phyloP scores from a whole-genome alignment of 2,329 filamentous ascomycete species.

The Didymella exigua region DNA sequence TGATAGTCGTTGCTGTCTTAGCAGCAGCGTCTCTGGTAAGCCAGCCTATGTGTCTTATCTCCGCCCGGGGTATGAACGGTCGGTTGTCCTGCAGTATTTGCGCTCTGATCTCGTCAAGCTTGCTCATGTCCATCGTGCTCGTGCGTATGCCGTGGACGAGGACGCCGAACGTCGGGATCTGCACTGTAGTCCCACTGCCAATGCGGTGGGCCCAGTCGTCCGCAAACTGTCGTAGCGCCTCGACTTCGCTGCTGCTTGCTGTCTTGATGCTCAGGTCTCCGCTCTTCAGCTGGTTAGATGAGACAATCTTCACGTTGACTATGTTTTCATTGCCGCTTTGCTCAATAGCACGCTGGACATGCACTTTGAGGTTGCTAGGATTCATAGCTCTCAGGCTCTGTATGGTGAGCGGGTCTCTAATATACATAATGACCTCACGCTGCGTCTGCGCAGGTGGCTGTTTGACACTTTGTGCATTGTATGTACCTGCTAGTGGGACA shows the following conservation, averaged over 20 bases:
- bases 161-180: conserved; percentile 19
- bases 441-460: conserved; percentile 15
- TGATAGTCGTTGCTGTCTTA: conserved; percentile 16
- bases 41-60: conserved; percentile 22
- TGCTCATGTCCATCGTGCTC: conserved; percentile 13
- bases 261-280: conserved; percentile 25
- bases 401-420: conserved; percentile 21
- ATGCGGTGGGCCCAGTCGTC: conserved; percentile 23
- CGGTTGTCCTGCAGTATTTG: conserved; percentile 24
- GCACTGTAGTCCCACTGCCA: conserved; percentile 9
- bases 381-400: conserved; percentile 23
- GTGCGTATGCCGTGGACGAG: conserved; percentile 24
- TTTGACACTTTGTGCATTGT: not conserved
- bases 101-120: conserved; percentile 22
- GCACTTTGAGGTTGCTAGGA: conserved; percentile 17
- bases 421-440: conserved; percentile 25
- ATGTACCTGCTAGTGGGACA: not conserved
- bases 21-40: conserved; percentile 11
- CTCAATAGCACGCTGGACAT: conserved; percentile 23
- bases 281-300: conserved; percentile 28
- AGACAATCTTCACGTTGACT: conserved; percentile 22
- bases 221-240: conserved; percentile 13
- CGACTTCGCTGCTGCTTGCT: conserved; percentile 1
- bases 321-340: conserved; percentile 27
- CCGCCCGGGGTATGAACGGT: conserved; percentile 21